A percentile compares a stretch with the other conserved stretches of the same genome.
phyloP scores from a whole-genome alignment of 169 alveolate species.

The Cryptosporidium tyzzeri region DNA sequence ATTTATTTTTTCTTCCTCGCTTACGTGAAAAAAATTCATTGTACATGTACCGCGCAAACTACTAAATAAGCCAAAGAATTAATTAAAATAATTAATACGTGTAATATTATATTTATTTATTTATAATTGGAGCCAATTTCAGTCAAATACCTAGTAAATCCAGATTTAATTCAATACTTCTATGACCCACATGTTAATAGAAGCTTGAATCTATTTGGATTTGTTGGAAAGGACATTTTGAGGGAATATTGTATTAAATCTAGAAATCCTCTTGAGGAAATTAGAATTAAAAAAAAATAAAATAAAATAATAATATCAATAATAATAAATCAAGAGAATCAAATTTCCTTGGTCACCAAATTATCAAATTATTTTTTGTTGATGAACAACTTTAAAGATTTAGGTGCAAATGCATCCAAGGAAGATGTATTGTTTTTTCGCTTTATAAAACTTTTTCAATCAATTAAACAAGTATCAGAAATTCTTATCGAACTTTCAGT shows the following conservation, averaged over 20 bases:
- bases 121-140: too few relatives aligned
- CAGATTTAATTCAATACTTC: not conserved
- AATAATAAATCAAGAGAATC: not conserved
- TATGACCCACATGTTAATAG: not conserved
- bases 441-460: constrained; percentile 18
- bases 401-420: constrained; percentile 17
- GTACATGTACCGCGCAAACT: constrained; percentile 2
- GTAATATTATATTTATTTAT: too few relatives aligned
- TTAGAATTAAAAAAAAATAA: too few relatives aligned
- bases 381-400: constrained; percentile 13
- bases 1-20: constrained; percentile 32
- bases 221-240: not conserved
- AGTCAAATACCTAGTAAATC: not conserved
- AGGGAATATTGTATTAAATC: not conserved
- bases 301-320: not conserved
- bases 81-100: not conserved
- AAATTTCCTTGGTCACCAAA: not conserved
- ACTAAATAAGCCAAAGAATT: not conserved
- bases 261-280: not conserved
- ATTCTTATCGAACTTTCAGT: constrained; percentile 29
- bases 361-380: not conserved
- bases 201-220: not conserved
- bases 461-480: constrained; percentile 30
- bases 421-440: constrained; percentile 44
- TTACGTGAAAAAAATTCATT: constrained; percentile 44